A percentile compares a stretch with the other conserved stretches of the same genome.
phyloP scores from a whole-genome alignment of 2,329 filamentous ascomycete species.

The Gremmenia infestans region DNA sequence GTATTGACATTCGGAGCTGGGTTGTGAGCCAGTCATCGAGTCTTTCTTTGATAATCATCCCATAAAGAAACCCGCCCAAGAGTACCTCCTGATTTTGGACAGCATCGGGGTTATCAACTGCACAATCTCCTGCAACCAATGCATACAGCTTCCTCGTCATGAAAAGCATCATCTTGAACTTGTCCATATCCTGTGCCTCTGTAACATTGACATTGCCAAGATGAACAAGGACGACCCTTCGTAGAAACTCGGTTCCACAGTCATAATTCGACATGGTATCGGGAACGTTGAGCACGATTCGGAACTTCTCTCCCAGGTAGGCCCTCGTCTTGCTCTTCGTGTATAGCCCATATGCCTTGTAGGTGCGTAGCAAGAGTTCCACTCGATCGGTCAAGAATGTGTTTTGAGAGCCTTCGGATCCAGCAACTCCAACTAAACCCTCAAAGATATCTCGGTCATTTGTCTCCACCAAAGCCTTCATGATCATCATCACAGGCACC shows the following conservation, averaged over 20 bases:
- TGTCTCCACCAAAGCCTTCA: conserved; percentile 92
- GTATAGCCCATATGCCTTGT: conserved; percentile 85
- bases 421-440: conserved; percentile 73
- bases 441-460: conserved; percentile 97
- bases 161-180: conserved; percentile 89
- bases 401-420: conserved; percentile 73
- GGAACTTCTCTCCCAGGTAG: conserved; percentile 87
- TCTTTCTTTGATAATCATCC: conserved; percentile 91
- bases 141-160: conserved; percentile 96
- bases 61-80: conserved; percentile 87
- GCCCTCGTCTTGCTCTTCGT: conserved; percentile 75
- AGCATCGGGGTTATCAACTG: conserved; percentile 92
- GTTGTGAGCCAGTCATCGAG: conserved; percentile 78
- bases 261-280: conserved; percentile 83
- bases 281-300: conserved; percentile 77
- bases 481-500: conserved; percentile 92
- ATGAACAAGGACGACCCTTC: conserved; percentile 87
- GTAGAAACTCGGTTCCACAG: conserved; percentile 84
- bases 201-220: conserved; percentile 82
- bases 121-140: conserved; percentile 85
- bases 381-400: conserved; percentile 94
- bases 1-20: conserved; percentile 46
- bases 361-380: conserved; percentile 85
- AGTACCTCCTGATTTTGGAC: conserved; percentile 95
- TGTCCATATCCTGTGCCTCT: conserved; percentile 79